Evolutionary conservation across 768 basidiomycete genomes (phyloP), one percentile per base, ranked within the genome.

Genomic region (Suillus paluster): DNA sequence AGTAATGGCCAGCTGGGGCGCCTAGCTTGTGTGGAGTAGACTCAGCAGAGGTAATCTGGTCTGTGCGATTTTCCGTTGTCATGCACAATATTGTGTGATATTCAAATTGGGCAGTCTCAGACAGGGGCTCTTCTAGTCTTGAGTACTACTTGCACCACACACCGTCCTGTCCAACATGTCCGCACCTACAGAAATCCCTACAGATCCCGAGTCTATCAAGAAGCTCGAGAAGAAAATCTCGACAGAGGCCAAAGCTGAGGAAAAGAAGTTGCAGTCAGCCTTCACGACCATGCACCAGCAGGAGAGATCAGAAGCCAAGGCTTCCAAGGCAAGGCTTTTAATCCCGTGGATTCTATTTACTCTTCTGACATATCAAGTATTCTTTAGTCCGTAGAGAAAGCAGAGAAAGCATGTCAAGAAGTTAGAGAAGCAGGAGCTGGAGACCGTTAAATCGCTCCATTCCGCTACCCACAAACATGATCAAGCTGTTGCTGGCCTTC

Each of bases 401-500:
- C 83, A 10, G 77, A 80, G 48, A 81, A 83, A 66, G 60, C 72
- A n/a, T 6, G 73, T 80, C 62, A 78, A 79, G 41, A 86, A 85
- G 69, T 74, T 82, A 55, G 78, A 81, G 63, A 79, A 80, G 66
- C 75, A 76, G 54, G 86, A 90, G 70, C 77, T 84, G 63, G 79
- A 79, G 63, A 74, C 80, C 5, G 77, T 82, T n/a, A 78, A 81
- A 59, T 78, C 79, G 25, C 71, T 87, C 53, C 82, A 84, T 70
- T 79, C 84, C 56, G 84, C 86, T 9, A 78, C 80, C 17, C 81
- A 85, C 63, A 71, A 77, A 21, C 86, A 87, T 63, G 82, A 88
- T 25, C 67, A 77, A 19, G 82, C 85, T 2, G 59, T 83, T 21
- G 72, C 82, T 17, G 68, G 79, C 53, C 69, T 80, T 25, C 75